Evolutionary conservation across 192 early-diverging fungal genomes (phyloP).

Genomic region (Backusella morwellensis): DNA sequence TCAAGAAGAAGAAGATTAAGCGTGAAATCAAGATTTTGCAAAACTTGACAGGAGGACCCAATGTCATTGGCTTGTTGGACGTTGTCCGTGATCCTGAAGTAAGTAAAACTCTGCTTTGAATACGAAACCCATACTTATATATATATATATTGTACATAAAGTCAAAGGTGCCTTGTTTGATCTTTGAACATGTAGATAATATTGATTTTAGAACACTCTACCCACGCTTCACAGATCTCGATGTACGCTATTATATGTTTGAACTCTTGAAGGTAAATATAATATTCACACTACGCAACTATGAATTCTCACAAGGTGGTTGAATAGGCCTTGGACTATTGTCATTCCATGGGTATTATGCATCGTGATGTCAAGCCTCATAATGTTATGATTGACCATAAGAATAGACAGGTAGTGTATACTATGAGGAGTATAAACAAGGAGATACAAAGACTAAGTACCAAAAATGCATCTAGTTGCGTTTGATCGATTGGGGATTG

Average conservation of each 20-base stretch:
- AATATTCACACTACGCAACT: background rate
- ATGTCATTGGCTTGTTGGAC: conserved; percentile 90
- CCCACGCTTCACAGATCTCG: conserved; percentile 91
- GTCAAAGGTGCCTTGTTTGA: conserved; percentile 94
- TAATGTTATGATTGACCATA: conserved; percentile 99
- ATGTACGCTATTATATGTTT: conserved; percentile 96
- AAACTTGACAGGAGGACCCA: conserved; percentile 92
- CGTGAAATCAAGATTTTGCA: conserved; percentile 99
- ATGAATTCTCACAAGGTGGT: background rate
- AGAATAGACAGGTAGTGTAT: conserved; percentile 61
- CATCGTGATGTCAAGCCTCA: conserved; percentile 99
- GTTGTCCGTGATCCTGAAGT: conserved; percentile 94
- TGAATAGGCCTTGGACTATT: conserved; percentile 88
- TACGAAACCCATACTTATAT: background rate
- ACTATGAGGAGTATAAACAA: background rate
- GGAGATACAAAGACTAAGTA: background rate
- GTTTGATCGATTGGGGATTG: conserved; percentile 98
- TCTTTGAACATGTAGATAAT: conserved; percentile 97
- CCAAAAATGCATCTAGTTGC: conserved; percentile 50
- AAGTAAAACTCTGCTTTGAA: background rate
- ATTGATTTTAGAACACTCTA: conserved; percentile 97
- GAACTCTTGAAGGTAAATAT: conserved; percentile 83
- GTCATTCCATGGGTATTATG: conserved; percentile 98
- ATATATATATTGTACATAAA: conserved; percentile 17
- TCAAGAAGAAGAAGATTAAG: conserved; percentile 99